Base-by-base conservation (phyloP, 2,329 filamentous ascomycete species). In the Fusarium napiforme region DNA sequence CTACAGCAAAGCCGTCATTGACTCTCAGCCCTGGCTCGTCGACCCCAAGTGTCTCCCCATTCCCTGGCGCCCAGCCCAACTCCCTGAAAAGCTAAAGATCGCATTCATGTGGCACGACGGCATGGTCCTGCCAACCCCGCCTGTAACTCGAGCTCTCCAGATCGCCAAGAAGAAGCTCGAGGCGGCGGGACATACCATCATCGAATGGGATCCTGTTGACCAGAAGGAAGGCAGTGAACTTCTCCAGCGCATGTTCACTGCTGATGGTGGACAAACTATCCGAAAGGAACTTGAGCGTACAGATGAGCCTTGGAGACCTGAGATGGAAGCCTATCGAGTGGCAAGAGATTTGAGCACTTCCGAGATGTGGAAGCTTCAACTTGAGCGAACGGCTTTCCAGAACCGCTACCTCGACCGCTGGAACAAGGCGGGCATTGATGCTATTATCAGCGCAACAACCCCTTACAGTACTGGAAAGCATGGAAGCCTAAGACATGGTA, bases 51-150 rank as follows among this genome's bases (percentile, higher is more conserved):
- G 90, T 42, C 76, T 90, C 3, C 89, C 89, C 0, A 85, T 91
- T 30, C 87, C 88, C 0, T 92, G 90, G 89, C 79, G 85, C 11
- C 40, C 73, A 3, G 78, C 79, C 1, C 62, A 78, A 5, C 69
- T 83, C 7, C 80, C 83, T 0, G 7, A 57, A 28, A 85, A 80
- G 60, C 79, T 93, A 30, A 87, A 83, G 47, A 83, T 93, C 60
- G 91, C 84, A 9, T 87, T 93, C 37, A 84, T 93, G 80, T 90
- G 87, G 86, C 83, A 91, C 78, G 92, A 93, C 77, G 88, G 87
- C 15, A 84, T 90, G 56, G 91, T 92, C 9, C 84, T 81, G 10
- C 92, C 92, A 0, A 92, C 93, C 58, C 91, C 92, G 6, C 92
- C 92, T 0, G 85, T 93, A 7, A 81, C 84, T 1, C 85, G 90